phyloP scores from a whole-genome alignment of 2,329 filamentous ascomycete species.

The Diaporthe velutina region DNA sequence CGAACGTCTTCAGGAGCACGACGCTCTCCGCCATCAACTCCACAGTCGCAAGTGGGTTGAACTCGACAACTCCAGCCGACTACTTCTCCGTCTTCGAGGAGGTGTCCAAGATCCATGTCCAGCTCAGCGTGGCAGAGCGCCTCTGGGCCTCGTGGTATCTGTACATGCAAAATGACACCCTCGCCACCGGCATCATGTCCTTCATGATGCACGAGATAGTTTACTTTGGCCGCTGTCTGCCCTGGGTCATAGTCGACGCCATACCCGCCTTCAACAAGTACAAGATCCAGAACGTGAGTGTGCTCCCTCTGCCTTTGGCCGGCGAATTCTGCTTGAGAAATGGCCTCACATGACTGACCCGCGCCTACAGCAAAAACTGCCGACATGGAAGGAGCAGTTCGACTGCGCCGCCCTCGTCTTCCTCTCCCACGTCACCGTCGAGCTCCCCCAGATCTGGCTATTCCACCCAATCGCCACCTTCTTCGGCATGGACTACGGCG shows the following conservation, averaged over 20 bases:
- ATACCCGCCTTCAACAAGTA: constrained; percentile 91
- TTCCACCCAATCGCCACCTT: constrained; percentile 97
- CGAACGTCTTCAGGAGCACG: constrained; percentile 38
- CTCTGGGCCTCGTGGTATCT: constrained; percentile 97
- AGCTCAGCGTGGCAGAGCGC: constrained; percentile 87
- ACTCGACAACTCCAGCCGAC: constrained; percentile 57
- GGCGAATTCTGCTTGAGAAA: neutral
- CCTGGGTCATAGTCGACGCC: constrained; percentile 92
- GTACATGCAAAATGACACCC: constrained; percentile 97
- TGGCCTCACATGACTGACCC: constrained; percentile 43
- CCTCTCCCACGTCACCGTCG: constrained; percentile 95
- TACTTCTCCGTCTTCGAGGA: constrained; percentile 73
- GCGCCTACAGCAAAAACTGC: constrained; percentile 76
- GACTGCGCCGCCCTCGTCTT: constrained; percentile 94
- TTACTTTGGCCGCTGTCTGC: constrained; percentile 92
- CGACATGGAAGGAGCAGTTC: constrained; percentile 94
- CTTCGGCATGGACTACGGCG: constrained; percentile 87
- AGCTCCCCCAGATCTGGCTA: constrained; percentile 98
- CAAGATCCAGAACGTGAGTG: constrained; percentile 88
- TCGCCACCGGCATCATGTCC: constrained; percentile 97
- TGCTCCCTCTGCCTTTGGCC: too few relatives aligned
- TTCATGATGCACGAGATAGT: constrained; percentile 94
- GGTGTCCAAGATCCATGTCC: constrained; percentile 80
- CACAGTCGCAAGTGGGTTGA: constrained; percentile 60
- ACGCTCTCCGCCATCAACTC: constrained; percentile 58